A percentile compares a stretch with the other conserved stretches of the same genome.
Conservation (phyloP, 2,329 filamentous ascomycete genomes). For the Monilinia fructigena region DNA sequence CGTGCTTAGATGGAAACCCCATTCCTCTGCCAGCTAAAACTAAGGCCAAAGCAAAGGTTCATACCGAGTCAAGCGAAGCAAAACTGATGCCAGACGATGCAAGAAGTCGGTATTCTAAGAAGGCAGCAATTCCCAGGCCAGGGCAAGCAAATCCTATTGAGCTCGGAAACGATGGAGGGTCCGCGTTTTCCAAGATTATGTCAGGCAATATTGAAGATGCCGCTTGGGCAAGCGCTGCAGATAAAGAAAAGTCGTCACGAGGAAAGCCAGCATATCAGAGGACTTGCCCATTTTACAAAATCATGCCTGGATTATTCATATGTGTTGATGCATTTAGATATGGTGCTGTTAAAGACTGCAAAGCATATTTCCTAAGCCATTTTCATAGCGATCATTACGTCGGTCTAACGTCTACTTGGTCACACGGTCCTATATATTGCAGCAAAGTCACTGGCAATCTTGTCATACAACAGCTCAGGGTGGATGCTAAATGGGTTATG, state of each 20-base stretch:
- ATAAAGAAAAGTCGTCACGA: constrained; percentile 71
- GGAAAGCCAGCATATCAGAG: constrained; percentile 85
- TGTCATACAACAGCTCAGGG: constrained; percentile 79
- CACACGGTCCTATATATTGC: constrained; percentile 93
- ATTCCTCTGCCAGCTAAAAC: constrained; percentile 50
- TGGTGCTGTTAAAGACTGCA: constrained; percentile 85
- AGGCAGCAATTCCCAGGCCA: constrained; percentile 68
- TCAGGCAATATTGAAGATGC: constrained; percentile 83
- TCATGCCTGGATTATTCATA: constrained; percentile 87
- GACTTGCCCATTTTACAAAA: constrained; percentile 98
- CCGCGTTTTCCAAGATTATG: constrained; percentile 93
- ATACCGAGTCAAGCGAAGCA: constrained; percentile 27
- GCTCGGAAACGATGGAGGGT: constrained; percentile 49
- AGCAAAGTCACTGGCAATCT: constrained; percentile 89
- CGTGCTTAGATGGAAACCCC: constrained; percentile 82
- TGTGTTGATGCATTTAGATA: constrained; percentile 97
- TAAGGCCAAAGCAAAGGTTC: constrained; percentile 34
- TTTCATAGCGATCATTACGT: constrained; percentile 99
- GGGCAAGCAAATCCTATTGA: constrained; percentile 79
- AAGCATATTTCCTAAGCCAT: constrained; percentile 94
- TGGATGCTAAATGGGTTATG: constrained; percentile 81
- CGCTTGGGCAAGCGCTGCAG: constrained; percentile 85
- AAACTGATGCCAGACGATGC: constrained; percentile 33
- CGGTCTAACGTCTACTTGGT: constrained; percentile 83
- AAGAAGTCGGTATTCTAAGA: constrained; percentile 56